Base-by-base conservation (phyloP, 2,329 filamentous ascomycete species). In the Fusarium sp. region DNA sequence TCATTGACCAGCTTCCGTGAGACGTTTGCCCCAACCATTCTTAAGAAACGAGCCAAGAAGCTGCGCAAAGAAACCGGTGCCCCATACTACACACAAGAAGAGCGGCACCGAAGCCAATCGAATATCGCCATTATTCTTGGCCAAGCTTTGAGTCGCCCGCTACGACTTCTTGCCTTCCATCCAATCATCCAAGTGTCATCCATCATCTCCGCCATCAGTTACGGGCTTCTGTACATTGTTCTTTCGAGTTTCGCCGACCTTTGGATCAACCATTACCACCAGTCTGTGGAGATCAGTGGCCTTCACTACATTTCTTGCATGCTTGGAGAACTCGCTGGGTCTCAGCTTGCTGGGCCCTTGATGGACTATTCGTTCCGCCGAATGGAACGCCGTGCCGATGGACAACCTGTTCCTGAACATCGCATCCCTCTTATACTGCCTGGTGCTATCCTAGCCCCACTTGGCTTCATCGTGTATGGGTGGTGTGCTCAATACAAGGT, bases 301-400 rank as follows among this genome's bases (percentile, higher is more conserved):
- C 80, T 93, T 1, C 91, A 93, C 80, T 93, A 92, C 80, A 86
- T 92, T 45, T 88, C 91, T 11, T 86, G 90, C 23, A 90, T 89
- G 0, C 45, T 92, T 0, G 92, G 92, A 2, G 92, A 93, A 81
- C 85, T 91, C 65, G 79, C 88, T 0, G 90, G 87, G 9, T 84
- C 86, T 0, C 87, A 90, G 68, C 73, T 89, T 1, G 83, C 84
- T 10, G 86, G 84, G 0, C 79, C 80, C 0, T 32, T 86, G 0
- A 85, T 87, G 78, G 87, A 89, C 66, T 73, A 68, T 11, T 71
- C 84, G 6, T 87, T 73, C 48, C 67, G 32, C 25, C 68, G 66
- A 30, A 73, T 70, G 57, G 82, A 76, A 72, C 71, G 35, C 7
- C 66, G 67, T 3, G 23, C 62, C 11, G 63, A 63, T 6, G 67